Base-by-base conservation (phyloP, 305 asterid genomes). In the Nicotiana rustica region DNA sequence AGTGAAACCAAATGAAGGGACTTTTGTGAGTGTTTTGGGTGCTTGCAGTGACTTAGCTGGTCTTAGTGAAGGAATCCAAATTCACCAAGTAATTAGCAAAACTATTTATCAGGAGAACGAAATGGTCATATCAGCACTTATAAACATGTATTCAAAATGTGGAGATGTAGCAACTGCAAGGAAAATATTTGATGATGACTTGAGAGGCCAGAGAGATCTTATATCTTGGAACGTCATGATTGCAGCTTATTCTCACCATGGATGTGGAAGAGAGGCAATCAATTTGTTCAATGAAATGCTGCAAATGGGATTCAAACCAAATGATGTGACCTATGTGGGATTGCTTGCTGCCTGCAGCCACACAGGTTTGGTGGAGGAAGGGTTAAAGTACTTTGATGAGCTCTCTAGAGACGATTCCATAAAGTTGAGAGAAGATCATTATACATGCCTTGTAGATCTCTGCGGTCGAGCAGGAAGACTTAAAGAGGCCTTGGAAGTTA, bases 191-290 rank as follows among this genome's bases (percentile, higher is more conserved):
- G 87, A 87, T 77, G 83, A 86, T 19, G 91, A 86, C 60, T 77
- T 81, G 82, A 86, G 77, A 65, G 33, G 89, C 36, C 62, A 80
- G 44, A 82, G 80, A 73, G 95, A 90, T 82, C 65, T 89, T 85
- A 88, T 90, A 73, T 87, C 88, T 38, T 91, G 93, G 92, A 91
- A 88, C 52, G 85, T 88, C 33, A 87, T 92, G 87, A 87, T 90
- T 77, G 88, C 91, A 14, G 91, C 90, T 0, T 92, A 90, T 80
- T 89, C 93, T 80, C 93, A 90, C 87, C 93, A 92, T 67, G 93
- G 91, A 41, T 82, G 82, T 75, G 95, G 93, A 15, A 81, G 61
- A 67, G 89, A 89, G 10, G 93, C 91, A 10, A 80, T 90, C 59
- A 36, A 7, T 44, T 35, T 86, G 21, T 90, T 89, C 36, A 80